Conservation (phyloP, 1,139 yeast genomes). For the Geotrichum citri-aurantii region DNA sequence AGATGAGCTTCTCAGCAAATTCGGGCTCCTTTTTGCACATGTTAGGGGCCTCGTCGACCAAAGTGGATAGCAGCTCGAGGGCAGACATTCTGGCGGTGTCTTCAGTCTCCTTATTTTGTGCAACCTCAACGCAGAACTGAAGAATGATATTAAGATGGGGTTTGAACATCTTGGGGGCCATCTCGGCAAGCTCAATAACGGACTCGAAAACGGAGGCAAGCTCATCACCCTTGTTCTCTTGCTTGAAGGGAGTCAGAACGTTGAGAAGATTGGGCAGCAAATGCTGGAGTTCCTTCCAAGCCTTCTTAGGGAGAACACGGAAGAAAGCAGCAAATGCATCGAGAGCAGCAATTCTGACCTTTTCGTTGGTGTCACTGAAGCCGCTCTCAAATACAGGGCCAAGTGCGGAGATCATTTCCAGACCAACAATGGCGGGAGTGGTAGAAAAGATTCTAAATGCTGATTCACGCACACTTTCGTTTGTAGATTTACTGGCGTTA, state of each 20-base stretch:
- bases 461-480: slow-evolving; percentile 78
- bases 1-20: slow-evolving; percentile 67
- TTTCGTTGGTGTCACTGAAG: slow-evolving; percentile 70
- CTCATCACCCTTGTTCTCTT: slow-evolving; percentile 71
- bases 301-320: slow-evolving; percentile 67
- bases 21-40: slow-evolving; percentile 83
- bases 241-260: slow-evolving; percentile 78
- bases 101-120: slow-evolving; percentile 76
- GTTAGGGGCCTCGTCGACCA: slow-evolving; percentile 87
- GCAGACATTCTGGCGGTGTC: slow-evolving; percentile 77
- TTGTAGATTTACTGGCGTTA: slow-evolving; percentile 56
- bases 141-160: slow-evolving; percentile 84
- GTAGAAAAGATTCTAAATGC: slow-evolving; percentile 85
- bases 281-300: slow-evolving; percentile 72
- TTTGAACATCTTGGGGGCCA: slow-evolving; percentile 91
- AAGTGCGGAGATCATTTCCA: slow-evolving; percentile 40
- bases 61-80: slow-evolving; percentile 79
- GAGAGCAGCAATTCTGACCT: slow-evolving; percentile 86
- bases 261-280: slow-evolving; percentile 77
- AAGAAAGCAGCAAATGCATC: slow-evolving; percentile 90
- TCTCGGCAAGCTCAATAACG: slow-evolving; percentile 79
- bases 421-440: slow-evolving; percentile 71
- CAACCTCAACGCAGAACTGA: slow-evolving; percentile 75
- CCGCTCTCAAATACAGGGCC: slow-evolving; percentile 72
- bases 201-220: slow-evolving; percentile 84